phyloP scores from a whole-genome alignment of 192 early-diverging fungal species.

The Coemansia reversa region DNA sequence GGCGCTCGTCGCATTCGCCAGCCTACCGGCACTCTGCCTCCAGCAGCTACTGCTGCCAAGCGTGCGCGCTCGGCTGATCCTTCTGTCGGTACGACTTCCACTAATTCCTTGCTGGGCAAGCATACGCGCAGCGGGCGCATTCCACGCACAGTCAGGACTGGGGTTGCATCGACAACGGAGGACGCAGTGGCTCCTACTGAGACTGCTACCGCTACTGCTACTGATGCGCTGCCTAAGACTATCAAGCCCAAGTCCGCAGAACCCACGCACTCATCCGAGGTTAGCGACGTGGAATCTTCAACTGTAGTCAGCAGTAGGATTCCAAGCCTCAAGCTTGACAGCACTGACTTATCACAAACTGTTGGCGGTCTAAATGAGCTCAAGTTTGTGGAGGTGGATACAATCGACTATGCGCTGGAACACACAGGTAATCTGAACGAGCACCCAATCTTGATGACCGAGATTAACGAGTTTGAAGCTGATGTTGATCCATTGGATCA shows the following conservation, averaged over 20 bases:
- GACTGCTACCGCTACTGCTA: not conserved
- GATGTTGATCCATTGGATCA: constrained; percentile 43
- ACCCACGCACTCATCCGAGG: not conserved
- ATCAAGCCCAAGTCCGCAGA: not conserved
- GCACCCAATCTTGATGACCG: constrained; percentile 30
- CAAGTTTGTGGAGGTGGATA: constrained; percentile 42
- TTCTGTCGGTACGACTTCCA: not conserved
- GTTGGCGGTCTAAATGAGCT: constrained; percentile 15
- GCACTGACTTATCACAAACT: not conserved
- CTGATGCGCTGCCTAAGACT: not conserved
- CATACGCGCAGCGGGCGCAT: constrained; percentile 46
- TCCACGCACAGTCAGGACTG: constrained; percentile 2
- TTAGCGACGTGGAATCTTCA: constrained; percentile 2
- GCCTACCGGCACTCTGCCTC: not conserved
- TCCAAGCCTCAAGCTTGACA: constrained; percentile 5
- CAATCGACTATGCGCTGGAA: constrained; percentile 42
- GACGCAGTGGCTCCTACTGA: not conserved
- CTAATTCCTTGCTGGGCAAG: constrained; percentile 26
- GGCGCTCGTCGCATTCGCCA: constrained; percentile 28
- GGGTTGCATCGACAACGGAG: not conserved
- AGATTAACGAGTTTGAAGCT: constrained; percentile 20
- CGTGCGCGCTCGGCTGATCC: constrained; percentile 16
- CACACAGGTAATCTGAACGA: constrained; percentile 45
- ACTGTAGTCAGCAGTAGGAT: constrained; percentile 16
- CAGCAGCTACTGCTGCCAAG: constrained; percentile 14